These are phyloP conservation scores for Silene latifolia DNA, from an alignment of 148 eudicot genomes.

Conservation along the genomic window DNA sequence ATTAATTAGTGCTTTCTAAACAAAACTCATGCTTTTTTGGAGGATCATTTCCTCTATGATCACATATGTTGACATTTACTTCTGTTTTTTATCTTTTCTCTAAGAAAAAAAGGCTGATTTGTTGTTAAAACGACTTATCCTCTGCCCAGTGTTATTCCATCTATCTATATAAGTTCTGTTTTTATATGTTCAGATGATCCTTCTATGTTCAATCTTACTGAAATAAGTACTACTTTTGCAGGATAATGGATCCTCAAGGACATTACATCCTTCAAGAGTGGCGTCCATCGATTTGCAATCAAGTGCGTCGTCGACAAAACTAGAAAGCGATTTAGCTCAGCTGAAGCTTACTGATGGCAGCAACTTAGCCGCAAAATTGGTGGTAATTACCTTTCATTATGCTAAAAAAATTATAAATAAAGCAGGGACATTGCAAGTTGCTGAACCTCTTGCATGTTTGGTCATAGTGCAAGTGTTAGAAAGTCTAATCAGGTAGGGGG, in stretches of 20 bases:
- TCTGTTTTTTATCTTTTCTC: no score
- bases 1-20: no score
- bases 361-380: constrained; percentile 68
- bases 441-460: constrained; percentile 2
- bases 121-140: not conserved
- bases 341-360: constrained; percentile 77
- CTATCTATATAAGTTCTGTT: not conserved
- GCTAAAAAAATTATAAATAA: not conserved
- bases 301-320: constrained; percentile 32
- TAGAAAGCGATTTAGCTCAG: constrained; percentile 50
- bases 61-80: no score
- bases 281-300: constrained; percentile 54
- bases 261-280: constrained; percentile 52
- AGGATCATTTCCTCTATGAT: no score
- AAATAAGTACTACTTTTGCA: constrained; percentile 25
- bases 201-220: not conserved
- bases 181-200: not conserved
- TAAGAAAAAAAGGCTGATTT: not conserved
- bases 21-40: no score
- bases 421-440: not conserved
- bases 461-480: not conserved
- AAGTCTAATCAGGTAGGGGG: not conserved
- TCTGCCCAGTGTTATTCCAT: not conserved
- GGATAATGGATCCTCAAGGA: constrained; percentile 56
- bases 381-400: constrained; percentile 50